Base-by-base conservation (phyloP, 192 early-diverging fungal genomes). In the Coemansia sp. region DNA sequence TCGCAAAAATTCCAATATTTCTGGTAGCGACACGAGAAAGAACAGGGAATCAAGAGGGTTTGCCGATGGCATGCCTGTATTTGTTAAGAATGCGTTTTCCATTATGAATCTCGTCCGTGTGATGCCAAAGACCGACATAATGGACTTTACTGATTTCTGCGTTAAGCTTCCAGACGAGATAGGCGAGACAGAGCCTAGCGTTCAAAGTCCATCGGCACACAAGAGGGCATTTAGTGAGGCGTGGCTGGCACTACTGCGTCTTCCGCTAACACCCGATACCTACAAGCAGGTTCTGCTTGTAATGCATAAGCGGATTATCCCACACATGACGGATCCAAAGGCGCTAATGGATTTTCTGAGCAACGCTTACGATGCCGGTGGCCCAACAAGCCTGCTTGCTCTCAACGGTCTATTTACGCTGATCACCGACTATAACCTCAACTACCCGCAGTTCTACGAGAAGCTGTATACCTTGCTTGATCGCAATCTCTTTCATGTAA, bases 371-470 rank as follows among this genome's bases (percentile, higher is more conserved):
- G 90, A 96, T 64, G 79, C 85, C 40, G 95, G 97, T 68, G 96
- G 96, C 6, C 89, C 90, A 9, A 75, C 94, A 70, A 95, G 94
- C 77, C 66, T 99, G 47, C 80, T 99, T 61, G 96, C 97, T 6
- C 84, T 99, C 47, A 97, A 98, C 74, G 95, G 96, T 37, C 78
- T 99, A 18, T 99, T 98, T 61, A 94, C 96, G 16, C 84, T 99
- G 67, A 96, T 99, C 54, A 81, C 87, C n/a, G 90, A 98, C 67
- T 89, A 99, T 79, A 97, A 96, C 68, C 81, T 99, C 39, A 95
- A 97, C 84, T 99, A 99, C 70, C 96, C 96, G n/a, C 91, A 95
- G 71, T 99, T 99, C 69, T 99, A 95, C 78, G 84, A 85, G 47
- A 96, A 97, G 76, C 90, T 99, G 23, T 99, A 99, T 69, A 85